These are phyloP conservation scores for Diaporthe caulivora DNA, from an alignment of 2,329 filamentous ascomycete genomes.

Conservation along the genomic window DNA sequence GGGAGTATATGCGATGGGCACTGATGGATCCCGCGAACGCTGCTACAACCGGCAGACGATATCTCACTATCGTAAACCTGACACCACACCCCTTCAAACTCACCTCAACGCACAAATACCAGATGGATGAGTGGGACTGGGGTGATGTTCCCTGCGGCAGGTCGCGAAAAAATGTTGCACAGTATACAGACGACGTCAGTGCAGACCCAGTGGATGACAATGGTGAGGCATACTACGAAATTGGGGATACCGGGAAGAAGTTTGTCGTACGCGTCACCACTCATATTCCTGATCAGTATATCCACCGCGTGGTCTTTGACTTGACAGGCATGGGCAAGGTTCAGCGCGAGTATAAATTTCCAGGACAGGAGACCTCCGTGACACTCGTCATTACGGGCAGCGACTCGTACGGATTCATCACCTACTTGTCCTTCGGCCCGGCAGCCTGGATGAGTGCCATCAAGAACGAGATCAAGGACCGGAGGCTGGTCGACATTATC, in stretches of 20 bases:
- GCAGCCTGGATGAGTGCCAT: not conserved
- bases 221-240: not conserved
- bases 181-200: not conserved
- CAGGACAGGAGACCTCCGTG: not conserved
- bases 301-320: not conserved
- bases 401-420: not conserved
- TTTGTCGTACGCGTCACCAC: not conserved
- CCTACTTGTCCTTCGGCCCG: not conserved
- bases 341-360: not conserved
- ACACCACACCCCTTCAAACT: slow-evolving; percentile 49
- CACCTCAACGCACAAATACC: slow-evolving; percentile 47
- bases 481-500: not conserved
- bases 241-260: not conserved
- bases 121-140: slow-evolving; percentile 50
- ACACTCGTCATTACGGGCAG: not conserved
- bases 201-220: not conserved
- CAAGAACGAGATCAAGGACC: not conserved
- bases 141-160: slow-evolving; percentile 50
- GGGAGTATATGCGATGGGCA: not conserved
- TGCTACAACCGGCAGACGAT: slow-evolving; percentile 33
- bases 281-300: not conserved
- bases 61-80: slow-evolving; percentile 51
- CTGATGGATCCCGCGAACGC: not conserved
- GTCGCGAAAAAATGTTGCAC: slow-evolving; percentile 46
- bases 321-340: not conserved